Evolutionary conservation across 2,329 filamentous ascomycete species (phyloP), one percentile per base, ranked within the genome.

Genomic region (Amylocarpus encephaloides): DNA sequence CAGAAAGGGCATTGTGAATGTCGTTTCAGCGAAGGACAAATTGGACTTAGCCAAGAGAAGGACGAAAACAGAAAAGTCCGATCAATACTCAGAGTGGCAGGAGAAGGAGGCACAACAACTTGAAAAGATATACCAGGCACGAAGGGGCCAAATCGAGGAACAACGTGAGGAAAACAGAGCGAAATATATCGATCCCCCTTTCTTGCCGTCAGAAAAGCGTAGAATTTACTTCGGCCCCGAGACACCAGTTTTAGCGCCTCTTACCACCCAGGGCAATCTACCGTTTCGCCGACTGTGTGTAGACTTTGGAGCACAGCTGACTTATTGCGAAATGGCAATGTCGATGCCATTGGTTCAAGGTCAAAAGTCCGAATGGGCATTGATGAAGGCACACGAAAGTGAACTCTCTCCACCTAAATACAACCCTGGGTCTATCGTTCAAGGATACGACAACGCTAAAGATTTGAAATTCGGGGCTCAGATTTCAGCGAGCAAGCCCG

Each of bases 311-410:
- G 91, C 90, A 26, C 86, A 96, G 65, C 76, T 95, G 43, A 98
- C 93, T 0, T 98, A 95, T 73, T 97, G 92, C 0, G 93, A 98
- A 70, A 98, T 98, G 93, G 93, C 92, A 3, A 87, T 98, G 79
- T 84, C 88, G 26, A 73, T 95, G 68, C 91, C 92, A 9, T 71
- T 98, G 38, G 77, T 98, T 5, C 90, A 96, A 68, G 93, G 93
- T 33, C 81, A 86, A 57, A 94, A 92, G 70, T 78, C 84, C 1
- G 93, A 98, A 71, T 98, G 93, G 93, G 90, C 93, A 16, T 74
- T 98, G 49, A 81, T 97, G 76, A 94, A 93, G 68, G 88, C 88
- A 2, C 93, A 98, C 65, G 83, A 90, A 66, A 86, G 84, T 6
- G 93, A 98, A 68, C 74, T 85, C 15, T 69, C 72, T 18, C 80